Percentiles rank a stretch among this genome's conserved stretches.
phyloP scores from a whole-genome alignment of 2,329 filamentous ascomycete species.

The Ophiostoma montium region DNA sequence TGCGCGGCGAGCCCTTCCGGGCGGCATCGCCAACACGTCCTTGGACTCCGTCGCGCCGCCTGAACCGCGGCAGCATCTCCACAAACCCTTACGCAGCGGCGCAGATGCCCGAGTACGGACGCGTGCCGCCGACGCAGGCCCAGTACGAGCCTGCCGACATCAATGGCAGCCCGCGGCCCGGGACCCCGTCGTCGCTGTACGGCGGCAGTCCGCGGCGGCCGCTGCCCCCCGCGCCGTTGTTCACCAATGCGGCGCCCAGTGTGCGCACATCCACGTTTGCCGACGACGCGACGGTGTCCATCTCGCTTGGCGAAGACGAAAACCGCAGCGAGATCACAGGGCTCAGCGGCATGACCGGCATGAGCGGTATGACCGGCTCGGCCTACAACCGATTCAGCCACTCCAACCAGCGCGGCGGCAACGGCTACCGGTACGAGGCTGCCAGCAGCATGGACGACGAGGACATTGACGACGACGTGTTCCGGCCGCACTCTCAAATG shows the following conservation, averaged over 20 bases:
- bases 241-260: constrained; percentile 32
- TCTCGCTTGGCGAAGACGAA: constrained; percentile 39
- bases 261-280: constrained; percentile 38
- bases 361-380: background rate
- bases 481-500: constrained; percentile 37
- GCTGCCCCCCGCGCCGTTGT: constrained; percentile 77
- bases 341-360: background rate
- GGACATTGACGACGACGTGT: constrained; percentile 53
- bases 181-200: constrained; percentile 80
- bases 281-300: constrained; percentile 57
- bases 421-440: constrained; percentile 11
- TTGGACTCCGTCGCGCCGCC: constrained; percentile 38
- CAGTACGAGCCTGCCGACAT: constrained; percentile 78
- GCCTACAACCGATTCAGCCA: background rate
- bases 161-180: constrained; percentile 79
- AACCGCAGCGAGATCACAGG: constrained; percentile 60
- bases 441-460: constrained; percentile 9
- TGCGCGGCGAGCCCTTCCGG: constrained; percentile 29
- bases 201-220: constrained; percentile 77
- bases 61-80: background rate
- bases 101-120: constrained; percentile 45
- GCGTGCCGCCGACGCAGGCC: constrained; percentile 48
- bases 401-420: background rate
- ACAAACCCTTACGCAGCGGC: constrained; percentile 1
- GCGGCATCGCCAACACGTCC: constrained; percentile 39